A percentile compares a stretch with the other conserved stretches of the same genome.
Conservation (phyloP, 805 yeast species). For the Tetrapisispora nanseiensis region DNA sequence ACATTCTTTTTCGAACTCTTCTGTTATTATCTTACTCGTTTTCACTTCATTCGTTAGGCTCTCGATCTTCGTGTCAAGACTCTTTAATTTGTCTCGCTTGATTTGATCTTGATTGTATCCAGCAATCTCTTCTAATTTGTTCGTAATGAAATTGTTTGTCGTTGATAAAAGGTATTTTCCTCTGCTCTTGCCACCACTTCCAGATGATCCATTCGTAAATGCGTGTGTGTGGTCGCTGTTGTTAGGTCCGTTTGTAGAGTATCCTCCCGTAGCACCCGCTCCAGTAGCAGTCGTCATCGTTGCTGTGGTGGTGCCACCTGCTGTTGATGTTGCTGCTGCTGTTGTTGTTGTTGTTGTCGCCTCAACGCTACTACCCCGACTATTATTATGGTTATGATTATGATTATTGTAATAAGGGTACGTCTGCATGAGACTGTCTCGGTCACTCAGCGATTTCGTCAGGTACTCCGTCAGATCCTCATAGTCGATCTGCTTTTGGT, state of each 20-base stretch:
- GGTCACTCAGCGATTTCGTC: slow-evolving; percentile 59
- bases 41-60: slow-evolving; percentile 42
- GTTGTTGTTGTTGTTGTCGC: not conserved
- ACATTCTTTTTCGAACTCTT: slow-evolving; percentile 47
- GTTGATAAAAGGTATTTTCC: slow-evolving; percentile 10
- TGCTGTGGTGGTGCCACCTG: not conserved
- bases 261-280: not conserved
- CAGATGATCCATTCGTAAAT: too few species aligned
- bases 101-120: slow-evolving; percentile 53
- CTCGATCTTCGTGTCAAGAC: slow-evolving; percentile 40
- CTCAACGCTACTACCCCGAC: too few species aligned
- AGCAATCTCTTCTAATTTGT: slow-evolving; percentile 50
- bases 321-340: too few species aligned
- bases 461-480: slow-evolving; percentile 79
- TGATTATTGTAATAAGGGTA: slow-evolving; percentile 28
- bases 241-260: too few species aligned
- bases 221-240: too few species aligned
- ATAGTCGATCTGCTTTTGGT: slow-evolving; percentile 82
- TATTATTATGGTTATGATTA: not conserved
- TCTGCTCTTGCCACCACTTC: not conserved
- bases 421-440: slow-evolving; percentile 41
- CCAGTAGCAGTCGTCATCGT: not conserved
- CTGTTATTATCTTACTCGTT: slow-evolving; percentile 40
- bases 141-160: slow-evolving; percentile 37
- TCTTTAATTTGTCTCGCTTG: slow-evolving; percentile 41